Base-by-base conservation (phyloP, 305 asterid species). In the Fraxinus albicans region DNA sequence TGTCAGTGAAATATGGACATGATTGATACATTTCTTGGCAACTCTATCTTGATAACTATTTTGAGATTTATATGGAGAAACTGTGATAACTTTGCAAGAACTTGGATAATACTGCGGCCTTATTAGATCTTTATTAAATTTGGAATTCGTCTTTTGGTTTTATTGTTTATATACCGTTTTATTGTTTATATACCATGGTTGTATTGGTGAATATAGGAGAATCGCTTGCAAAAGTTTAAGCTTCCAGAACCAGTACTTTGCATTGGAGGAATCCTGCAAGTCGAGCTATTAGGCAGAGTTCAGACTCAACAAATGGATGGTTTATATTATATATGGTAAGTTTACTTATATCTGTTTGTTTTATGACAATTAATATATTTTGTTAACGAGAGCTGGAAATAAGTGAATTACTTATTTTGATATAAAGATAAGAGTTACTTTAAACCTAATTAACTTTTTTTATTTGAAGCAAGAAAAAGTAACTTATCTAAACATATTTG, bases 211-310 rank as follows among this genome's bases (percentile, higher is more conserved):
- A 67, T 82, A 60, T 88, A 95, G 98, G 97, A 94, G 83, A 91
- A 91, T 84, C 80, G 82, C 80, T 82, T 92, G 97, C 97, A 94
- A 88, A 86, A 87, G 83, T 95, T 92, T 85, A 89, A 89, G 92
- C 91, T 95, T 36, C 95, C 98, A 0, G 84, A 92, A 84, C 98
- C 98, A 2, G 86, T 90, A 83, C 91, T 94, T 80, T 92, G 95
- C 83, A 74, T 94, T 21, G 99, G 99, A 13, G 99, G 97, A 75
- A 85, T 89, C 84, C 85, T 95, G 87, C 90, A 87, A 88, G 86
- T 95, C 19, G 97, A 95, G 90, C 90, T 95, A 70, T 82, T 89
- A 85, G 99, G 99, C 79, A 88, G 98, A 87, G 93, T 91, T 83
- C 98, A 95, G 85, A 92, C 90, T 79, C 96, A 94, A 86, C 93